A percentile compares a stretch with the other conserved stretches of the same genome.
Evolutionary conservation across 2,329 filamentous ascomycete genomes (phyloP).

Genomic region (Scedosporium boydii): DNA sequence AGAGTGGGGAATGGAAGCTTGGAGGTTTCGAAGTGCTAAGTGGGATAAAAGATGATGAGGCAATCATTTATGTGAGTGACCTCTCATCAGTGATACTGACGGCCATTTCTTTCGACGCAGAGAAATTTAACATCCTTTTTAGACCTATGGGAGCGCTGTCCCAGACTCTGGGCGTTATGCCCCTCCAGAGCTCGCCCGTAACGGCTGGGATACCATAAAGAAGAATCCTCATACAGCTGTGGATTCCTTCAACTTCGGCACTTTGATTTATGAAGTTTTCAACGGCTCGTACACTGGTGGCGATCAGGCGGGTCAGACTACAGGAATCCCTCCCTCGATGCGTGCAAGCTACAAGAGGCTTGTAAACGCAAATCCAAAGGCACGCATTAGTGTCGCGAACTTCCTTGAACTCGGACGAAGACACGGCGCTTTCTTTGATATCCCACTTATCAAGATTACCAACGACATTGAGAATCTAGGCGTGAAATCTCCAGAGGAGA

Average conservation of each 20-base stretch:
- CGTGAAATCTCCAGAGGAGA: conserved; percentile 74
- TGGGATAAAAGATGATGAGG: conserved; percentile 92
- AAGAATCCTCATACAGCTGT: conserved; percentile 70
- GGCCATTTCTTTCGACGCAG: conserved; percentile 9
- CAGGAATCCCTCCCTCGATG: conserved; percentile 79
- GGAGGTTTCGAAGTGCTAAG: conserved; percentile 90
- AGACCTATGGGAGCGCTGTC: conserved; percentile 80
- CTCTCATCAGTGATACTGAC: background rate
- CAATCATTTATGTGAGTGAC: conserved; percentile 65
- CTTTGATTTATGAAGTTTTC: conserved; percentile 81
- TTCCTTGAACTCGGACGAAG: conserved; percentile 86
- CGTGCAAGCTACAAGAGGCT: conserved; percentile 85
- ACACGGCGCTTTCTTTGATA: conserved; percentile 82
- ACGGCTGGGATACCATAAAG: conserved; percentile 89
- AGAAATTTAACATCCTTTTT: background rate
- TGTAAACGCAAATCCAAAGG: conserved; percentile 80
- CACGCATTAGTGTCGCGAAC: conserved; percentile 70
- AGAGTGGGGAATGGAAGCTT: conserved; percentile 96
- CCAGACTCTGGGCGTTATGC: conserved; percentile 79
- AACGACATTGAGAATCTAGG: conserved; percentile 90
- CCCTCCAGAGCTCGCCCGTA: conserved; percentile 74
- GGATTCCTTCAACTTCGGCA: conserved; percentile 80
- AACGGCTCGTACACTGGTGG: conserved; percentile 70
- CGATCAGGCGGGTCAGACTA: conserved; percentile 78
- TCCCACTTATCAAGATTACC: conserved; percentile 80